phyloP scores from a whole-genome alignment of 2,329 filamentous ascomycete species.

The Colletotrichum sp. region DNA sequence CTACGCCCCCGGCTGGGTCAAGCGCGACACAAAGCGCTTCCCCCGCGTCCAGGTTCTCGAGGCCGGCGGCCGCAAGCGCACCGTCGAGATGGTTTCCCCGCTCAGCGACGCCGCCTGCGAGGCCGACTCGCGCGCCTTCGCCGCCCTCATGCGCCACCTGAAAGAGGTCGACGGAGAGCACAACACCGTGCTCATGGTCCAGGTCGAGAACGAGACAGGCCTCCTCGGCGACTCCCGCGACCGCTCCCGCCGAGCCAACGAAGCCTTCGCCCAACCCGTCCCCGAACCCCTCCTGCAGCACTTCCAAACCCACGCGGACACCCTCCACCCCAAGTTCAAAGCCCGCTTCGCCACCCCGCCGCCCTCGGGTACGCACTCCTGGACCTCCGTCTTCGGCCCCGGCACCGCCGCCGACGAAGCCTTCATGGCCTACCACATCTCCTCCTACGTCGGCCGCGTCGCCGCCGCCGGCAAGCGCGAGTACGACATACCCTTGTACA shows the following conservation, averaged over 20 bases:
- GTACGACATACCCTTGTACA: constrained; percentile 36
- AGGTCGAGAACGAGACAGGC: constrained; percentile 62
- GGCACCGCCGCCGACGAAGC: constrained; percentile 33
- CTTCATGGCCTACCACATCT: constrained; percentile 41
- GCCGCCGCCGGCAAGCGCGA: constrained; percentile 37
- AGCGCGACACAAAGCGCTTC: constrained; percentile 37
- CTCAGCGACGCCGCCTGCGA: constrained; percentile 30
- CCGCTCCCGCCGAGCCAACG: constrained; percentile 42
- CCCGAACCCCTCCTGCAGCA: constrained; percentile 30
- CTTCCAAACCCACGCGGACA: constrained; percentile 14
- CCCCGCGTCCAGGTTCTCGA: constrained; percentile 36
- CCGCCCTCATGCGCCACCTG: constrained; percentile 34
- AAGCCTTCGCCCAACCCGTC: constrained; percentile 40
- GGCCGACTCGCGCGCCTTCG: constrained; percentile 37
- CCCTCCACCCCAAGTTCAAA: constrained; percentile 32
- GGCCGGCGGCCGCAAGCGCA: constrained; percentile 33
- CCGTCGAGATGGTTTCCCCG: constrained; percentile 37
- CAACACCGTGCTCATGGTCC: constrained; percentile 59
- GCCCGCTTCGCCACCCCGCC: constrained; percentile 27
- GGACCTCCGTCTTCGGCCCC: constrained; percentile 36
- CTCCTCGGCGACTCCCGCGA: constrained; percentile 57
- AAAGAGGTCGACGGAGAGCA: constrained; percentile 48
- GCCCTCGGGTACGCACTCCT: constrained; percentile 30
- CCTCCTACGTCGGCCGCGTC: constrained; percentile 37
- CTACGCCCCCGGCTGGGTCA: constrained; percentile 39